Evolutionary conservation across 192 early-diverging fungal species (phyloP), one percentile per base, ranked within the genome.

Genomic region (Kappamyces sp.): DNA sequence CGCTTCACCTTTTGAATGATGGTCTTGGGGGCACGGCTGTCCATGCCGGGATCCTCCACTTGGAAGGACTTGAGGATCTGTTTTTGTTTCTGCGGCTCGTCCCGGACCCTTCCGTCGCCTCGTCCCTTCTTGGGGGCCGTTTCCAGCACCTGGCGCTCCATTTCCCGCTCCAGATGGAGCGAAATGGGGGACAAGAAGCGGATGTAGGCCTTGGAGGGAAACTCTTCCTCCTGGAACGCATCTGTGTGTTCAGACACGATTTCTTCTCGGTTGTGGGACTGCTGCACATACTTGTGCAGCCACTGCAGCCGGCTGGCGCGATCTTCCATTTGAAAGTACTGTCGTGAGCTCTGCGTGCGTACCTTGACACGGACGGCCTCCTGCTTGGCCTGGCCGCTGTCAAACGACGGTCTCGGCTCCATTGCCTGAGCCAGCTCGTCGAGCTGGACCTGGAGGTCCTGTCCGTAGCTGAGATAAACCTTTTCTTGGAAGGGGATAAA

Each of bases 401-500:
- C 6, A 35, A 51, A 50, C 2, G 33, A 29, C n/a, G 15, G 29
- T 36, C 39, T 50, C 32, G 36, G 32, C 41, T 51, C 32, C 5
- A 43, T 8, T 9, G 12, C 31, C 15, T 55, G 12, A 12, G 8
- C 22, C 11, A 63, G 42, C 15, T 60, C 49, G 43, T 62, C 15
- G 11, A 64, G 38, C 30, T 61, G 1, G 7, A 15, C 30, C 7
- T 57, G 15, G 45, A 49, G 30, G 5, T 67, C 66, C 35, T 8
- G 34, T 2, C 66, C 73, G 40, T 74, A 71, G 15, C 60, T 63
- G 30, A 74, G 46, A 58, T 58, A 55, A 11, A 64, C 73, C 35
- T 49, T 50, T 40, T 66, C 30, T 36, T 54, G 60, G 45, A 70
- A 70, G 4, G 62, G 57, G 31, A 76, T 63, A 33, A 69, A 75